phyloP scores from a whole-genome alignment of 2,329 filamentous ascomycete genomes.

The Aspergillus sergii region DNA sequence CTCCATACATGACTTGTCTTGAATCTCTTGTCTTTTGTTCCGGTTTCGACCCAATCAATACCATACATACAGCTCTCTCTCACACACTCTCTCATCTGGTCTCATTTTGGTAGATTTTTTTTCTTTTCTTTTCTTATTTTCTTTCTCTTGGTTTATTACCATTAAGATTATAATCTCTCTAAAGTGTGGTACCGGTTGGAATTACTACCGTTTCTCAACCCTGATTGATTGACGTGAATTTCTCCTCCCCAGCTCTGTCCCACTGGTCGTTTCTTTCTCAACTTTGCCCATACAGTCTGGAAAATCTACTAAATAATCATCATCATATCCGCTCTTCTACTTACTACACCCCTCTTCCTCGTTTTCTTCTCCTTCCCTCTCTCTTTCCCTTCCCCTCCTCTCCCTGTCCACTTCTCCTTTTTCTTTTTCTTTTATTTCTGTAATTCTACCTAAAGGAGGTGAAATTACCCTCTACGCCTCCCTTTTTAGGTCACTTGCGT shows the following conservation, averaged over 20 bases:
- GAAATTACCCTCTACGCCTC: slow-evolving; percentile 8
- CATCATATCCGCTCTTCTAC: background rate
- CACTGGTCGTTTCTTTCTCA: slow-evolving; percentile 15
- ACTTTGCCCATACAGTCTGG: slow-evolving; percentile 9
- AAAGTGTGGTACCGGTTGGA: background rate
- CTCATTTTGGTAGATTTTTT: background rate
- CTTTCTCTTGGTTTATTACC: background rate
- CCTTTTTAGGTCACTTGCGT: slow-evolving; percentile 27
- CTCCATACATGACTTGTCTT: slow-evolving; percentile 6
- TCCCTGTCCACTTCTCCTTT: slow-evolving; percentile 3
- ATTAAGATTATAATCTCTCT: slow-evolving; percentile 3
- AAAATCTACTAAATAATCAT: background rate
- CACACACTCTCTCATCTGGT: background rate
- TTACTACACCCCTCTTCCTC: slow-evolving; percentile 8
- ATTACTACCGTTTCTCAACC: background rate
- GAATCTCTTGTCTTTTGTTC: background rate
- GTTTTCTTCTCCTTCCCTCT: slow-evolving; percentile 15
- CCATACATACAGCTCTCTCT: slow-evolving; percentile 4
- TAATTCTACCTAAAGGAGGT: background rate
- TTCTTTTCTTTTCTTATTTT: too few species aligned
- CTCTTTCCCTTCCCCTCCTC: slow-evolving; percentile 8
- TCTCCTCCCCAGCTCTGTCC: slow-evolving; percentile 6
- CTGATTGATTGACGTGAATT: slow-evolving; percentile 12
- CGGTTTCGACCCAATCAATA: slow-evolving; percentile 20
- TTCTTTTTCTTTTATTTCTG: background rate